phyloP scores from a whole-genome alignment of 2,329 filamentous ascomycete species.

The Diaporthe sp. region DNA sequence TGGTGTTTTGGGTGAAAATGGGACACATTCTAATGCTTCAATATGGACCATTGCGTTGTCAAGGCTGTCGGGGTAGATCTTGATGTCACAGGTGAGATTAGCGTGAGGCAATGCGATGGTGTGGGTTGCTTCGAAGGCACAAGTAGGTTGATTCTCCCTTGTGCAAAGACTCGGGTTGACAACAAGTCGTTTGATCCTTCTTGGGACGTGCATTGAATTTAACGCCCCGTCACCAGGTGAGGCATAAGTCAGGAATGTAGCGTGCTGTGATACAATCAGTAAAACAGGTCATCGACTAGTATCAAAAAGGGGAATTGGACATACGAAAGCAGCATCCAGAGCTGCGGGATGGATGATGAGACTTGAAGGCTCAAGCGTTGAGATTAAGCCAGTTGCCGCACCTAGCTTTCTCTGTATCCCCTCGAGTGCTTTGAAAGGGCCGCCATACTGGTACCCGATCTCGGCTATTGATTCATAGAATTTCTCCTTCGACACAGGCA shows the following conservation, averaged over 20 bases:
- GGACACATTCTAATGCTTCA: conserved; percentile 10
- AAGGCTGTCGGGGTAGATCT: too few relatives aligned
- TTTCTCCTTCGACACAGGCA: background rate
- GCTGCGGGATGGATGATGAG: conserved; percentile 1
- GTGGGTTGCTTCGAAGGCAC: too few relatives aligned
- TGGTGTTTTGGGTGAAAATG: background rate
- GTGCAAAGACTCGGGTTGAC: too few relatives aligned
- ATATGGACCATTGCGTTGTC: conserved; percentile 15
- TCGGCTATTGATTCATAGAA: conserved; percentile 32
- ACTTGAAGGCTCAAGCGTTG: background rate
- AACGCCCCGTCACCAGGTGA: too few relatives aligned
- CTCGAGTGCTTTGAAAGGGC: conserved; percentile 27
- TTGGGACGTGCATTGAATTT: too few relatives aligned
- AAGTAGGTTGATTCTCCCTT: too few relatives aligned
- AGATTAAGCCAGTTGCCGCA: background rate
- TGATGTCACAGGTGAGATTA: too few relatives aligned
- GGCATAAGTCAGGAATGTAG: too few relatives aligned
- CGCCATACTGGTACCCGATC: conserved; percentile 33
- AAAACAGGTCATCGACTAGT: background rate
- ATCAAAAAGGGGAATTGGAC: background rate
- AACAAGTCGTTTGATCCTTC: too few relatives aligned
- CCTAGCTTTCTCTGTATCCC: conserved; percentile 9
- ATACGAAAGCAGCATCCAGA: conserved; percentile 21
- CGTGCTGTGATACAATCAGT: too few relatives aligned
- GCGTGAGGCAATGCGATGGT: too few relatives aligned